Evolutionary conservation across 768 basidiomycete genomes (phyloP), one percentile per base, ranked within the genome.

Genomic region (Xerocomellus chrysenteron): DNA sequence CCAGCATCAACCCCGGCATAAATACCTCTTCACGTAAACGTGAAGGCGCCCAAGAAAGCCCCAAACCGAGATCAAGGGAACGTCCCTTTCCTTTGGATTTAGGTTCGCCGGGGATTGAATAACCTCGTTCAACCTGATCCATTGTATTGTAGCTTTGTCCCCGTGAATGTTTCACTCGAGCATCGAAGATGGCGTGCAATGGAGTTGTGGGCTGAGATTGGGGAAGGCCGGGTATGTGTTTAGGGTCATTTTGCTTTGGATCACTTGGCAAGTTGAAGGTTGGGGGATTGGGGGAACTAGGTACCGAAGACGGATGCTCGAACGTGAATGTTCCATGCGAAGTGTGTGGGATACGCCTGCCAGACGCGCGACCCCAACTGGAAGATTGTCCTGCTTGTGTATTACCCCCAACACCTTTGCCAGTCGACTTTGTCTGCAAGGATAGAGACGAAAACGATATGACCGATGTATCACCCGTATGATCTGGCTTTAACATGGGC

Each of bases 41-140:
- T 35, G 80, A 78, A 21, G 88, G 85, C 4, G 88, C 88, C 88
- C 88, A 90, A 14, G 85, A 74, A 42, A 90, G 75, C 6, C 86
- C 86, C 16, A 90, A 68, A 2, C 84, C 83, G 10, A 90, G 78
- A 68, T 90, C 88, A 37, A 90, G 70, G 26, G 87, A 90, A 26
- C 87, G 85, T 2, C 87, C 87, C 65, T 86, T 88, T 7, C 75
- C 73, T 30, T 79, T 71, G 30, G 70, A 50, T 59, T 65, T 60
- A 8, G 55, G 64, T 59, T 59, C 68, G 51, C 41, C 30, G 13
- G 40, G 43, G 17, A 56, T 63, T 30, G 50, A 50, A 59, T 59
- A 14, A 54, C 49, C 28, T 51, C 57, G 36, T 35, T 57, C 58
- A 30, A 39, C 52, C 63, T 60, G 68, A 42, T 71, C 67, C 14